phyloP scores from a whole-genome alignment of 2,329 filamentous ascomycete genomes.

The Arthrobotrys pseudoclavata region DNA sequence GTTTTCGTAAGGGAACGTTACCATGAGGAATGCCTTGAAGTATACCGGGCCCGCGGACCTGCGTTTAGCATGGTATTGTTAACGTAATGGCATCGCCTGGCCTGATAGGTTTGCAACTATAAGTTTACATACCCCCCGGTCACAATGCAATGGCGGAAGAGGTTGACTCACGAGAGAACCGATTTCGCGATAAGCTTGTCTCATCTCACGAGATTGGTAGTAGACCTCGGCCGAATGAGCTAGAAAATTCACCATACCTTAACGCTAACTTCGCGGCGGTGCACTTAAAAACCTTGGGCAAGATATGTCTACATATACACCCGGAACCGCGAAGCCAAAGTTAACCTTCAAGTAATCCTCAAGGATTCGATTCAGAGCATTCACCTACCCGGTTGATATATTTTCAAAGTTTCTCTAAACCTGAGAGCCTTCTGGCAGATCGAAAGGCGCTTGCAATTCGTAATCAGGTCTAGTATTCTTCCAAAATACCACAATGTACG shows the following conservation, averaged over 20 bases:
- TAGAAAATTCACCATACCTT: background rate
- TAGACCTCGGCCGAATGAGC: background rate
- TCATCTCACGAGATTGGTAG: slow-evolving; percentile 3
- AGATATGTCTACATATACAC: background rate
- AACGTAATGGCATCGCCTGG: slow-evolving; percentile 17
- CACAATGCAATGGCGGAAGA: background rate
- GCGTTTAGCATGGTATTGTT: background rate
- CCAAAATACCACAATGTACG: too few relatives aligned
- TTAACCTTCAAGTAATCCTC: background rate
- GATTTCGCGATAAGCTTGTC: background rate
- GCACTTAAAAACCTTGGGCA: background rate
- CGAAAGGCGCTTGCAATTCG: background rate
- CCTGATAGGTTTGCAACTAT: slow-evolving; percentile 12
- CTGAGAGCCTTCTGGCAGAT: background rate
- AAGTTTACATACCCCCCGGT: background rate
- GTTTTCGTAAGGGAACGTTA: slow-evolving; percentile 8
- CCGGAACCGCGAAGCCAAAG: background rate
- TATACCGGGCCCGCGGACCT: background rate
- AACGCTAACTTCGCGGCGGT: background rate
- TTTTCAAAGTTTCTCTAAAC: background rate
- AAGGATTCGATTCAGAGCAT: background rate
- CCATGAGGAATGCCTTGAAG: background rate
- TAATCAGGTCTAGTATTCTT: background rate
- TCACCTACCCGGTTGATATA: background rate
- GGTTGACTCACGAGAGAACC: background rate